Percentiles rank a stretch among this genome's conserved stretches.
Conservation (phyloP, 1,284 basidiomycete species). For the Nidula niveotomentosa region DNA sequence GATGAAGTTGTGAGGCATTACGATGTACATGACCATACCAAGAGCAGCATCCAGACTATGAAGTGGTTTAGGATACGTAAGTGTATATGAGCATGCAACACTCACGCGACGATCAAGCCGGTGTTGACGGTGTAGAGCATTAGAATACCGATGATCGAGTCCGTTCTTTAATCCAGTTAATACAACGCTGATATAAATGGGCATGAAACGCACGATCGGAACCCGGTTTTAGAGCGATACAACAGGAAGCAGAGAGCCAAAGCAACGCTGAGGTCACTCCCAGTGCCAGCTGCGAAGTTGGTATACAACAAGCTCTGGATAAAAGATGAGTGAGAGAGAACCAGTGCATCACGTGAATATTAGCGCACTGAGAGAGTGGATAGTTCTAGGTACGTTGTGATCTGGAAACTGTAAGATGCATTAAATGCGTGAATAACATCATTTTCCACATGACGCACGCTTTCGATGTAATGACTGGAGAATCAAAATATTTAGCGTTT, state of each 20-base stretch:
- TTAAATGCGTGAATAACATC: not conserved
- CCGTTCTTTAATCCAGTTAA: constrained; percentile 30
- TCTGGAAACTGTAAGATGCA: constrained; percentile 25
- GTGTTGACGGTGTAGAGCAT: constrained; percentile 48
- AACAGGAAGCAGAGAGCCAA: constrained; percentile 39
- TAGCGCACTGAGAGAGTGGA: constrained; percentile 31
- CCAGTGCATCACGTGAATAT: not conserved
- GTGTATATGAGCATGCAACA: constrained; percentile 4
- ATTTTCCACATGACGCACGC: constrained; percentile 24
- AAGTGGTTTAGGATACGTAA: not conserved
- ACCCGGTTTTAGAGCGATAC: constrained; percentile 39
- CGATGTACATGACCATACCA: constrained; percentile 41
- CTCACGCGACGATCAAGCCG: constrained; percentile 51
- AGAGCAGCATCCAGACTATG: constrained; percentile 42
- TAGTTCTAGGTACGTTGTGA: constrained; percentile 31
- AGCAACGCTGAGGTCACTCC: constrained; percentile 42
- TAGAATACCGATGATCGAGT: constrained; percentile 39
- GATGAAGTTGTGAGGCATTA: constrained; percentile 49
- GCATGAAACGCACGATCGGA: constrained; percentile 26
- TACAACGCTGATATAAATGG: not conserved
- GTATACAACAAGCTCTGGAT: constrained; percentile 38
- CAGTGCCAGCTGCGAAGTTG: constrained; percentile 38
- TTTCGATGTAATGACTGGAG: constrained; percentile 42
- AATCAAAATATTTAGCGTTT: not conserved
- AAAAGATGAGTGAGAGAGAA: not conserved